Evolutionary conservation across 306 rosid species (phyloP), one percentile per base, ranked within the genome.

Genomic region (Cucurbita moschata): DNA sequence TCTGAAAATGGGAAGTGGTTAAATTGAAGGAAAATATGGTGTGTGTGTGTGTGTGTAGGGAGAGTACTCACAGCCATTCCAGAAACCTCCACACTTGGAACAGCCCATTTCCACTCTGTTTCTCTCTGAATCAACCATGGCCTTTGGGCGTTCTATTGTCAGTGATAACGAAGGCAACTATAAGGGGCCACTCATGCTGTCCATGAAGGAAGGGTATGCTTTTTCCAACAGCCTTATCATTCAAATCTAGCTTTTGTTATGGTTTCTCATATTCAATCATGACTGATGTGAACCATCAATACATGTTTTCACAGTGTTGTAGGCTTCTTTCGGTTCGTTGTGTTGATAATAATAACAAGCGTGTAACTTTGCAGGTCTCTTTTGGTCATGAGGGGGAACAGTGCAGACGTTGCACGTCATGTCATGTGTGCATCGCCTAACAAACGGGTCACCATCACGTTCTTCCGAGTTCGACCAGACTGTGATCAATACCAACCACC

Each of bases 41-140:
- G 1, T 58, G n/a, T 9, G 30, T 26, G 30, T 56, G 63, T 77
- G 62, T 77, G 46, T 71, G 54, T 67, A 91, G 97, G 99, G 87
- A 43, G 99, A 95, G 79, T 82, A 86, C 76, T 91, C 99, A 62
- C 99, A 95, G 84, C 99, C 99, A 79, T 95, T 95, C 87, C 84
- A 84, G 76, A 95, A 95, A 82, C 99, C 99, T 67, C 99, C 99
- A 8, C 99, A 95, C 79, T 83, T 95, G 89, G 99, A 95, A 49
- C 99, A 95, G 78, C 99, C 99, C 30, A 80, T 95, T 73, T 86
- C 96, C 74, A 91, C 96, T 77, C 86, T 95, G 81, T 84, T 91
- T 56, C 96, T 95, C 15, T 86, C 91, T 57, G 97, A 91, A 85
- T 89, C 97, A 81, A 82, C 91, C 8, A 91, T 95, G 97, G 97